A percentile compares a stretch with the other conserved stretches of the same genome.
Conservation (phyloP, 73 alveolate species). For the Tetrahymena borealis region DNA sequence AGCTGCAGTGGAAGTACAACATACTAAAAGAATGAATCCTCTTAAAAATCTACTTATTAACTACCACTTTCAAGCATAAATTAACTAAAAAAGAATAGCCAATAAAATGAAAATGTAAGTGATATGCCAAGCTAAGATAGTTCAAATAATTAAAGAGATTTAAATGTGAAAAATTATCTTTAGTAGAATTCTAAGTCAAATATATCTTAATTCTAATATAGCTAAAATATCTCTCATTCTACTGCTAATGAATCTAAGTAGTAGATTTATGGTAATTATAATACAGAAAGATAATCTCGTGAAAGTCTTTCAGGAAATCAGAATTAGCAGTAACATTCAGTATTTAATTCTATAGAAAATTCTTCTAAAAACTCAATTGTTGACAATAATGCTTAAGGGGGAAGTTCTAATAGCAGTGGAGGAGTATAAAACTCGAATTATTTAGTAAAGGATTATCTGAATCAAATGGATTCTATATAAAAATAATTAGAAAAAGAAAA, state of each 20-base stretch:
- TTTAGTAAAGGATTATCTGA: background rate
- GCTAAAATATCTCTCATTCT: background rate
- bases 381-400: background rate
- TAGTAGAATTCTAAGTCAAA: background rate
- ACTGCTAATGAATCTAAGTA: background rate
- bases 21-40: background rate
- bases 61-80: background rate
- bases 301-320: background rate
- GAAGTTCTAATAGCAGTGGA: background rate
- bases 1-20: background rate
- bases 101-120: background rate
- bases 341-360: background rate
- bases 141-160: background rate
- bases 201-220: background rate
- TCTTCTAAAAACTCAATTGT: background rate
- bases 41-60: background rate
- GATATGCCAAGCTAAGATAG: background rate
- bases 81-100: background rate
- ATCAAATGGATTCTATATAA: background rate
- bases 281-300: background rate
- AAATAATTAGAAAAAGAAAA: background rate
- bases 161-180: background rate
- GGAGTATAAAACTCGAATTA: background rate
- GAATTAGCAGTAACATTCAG: background rate
- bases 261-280: background rate